Base-by-base conservation (phyloP, 2,329 filamentous ascomycete genomes). In the Laburnicola sp. region DNA sequence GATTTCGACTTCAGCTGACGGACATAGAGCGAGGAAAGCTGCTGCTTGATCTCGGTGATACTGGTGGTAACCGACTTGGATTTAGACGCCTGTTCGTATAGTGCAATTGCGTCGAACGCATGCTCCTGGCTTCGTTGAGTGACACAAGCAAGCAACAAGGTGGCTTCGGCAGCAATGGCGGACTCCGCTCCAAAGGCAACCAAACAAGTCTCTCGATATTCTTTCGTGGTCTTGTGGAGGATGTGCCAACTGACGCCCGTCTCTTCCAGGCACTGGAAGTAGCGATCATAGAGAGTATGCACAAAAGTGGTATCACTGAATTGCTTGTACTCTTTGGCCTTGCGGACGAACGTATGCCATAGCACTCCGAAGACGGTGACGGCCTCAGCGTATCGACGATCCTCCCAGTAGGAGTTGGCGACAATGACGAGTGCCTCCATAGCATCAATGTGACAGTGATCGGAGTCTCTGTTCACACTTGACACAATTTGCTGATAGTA, bases 401-500 rank as follows among this genome's bases (percentile, higher is more conserved):
- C 75, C 50, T 78, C 72, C 66, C 76, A 77, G 60, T 79, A 78
- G 8, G 75, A 73, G 41, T 72, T 73, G 7, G 70, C 70, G 1
- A 78, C 73, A 30, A 75, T 68, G 22, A 74, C 59, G 21, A 74
- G 69, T 7, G 77, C 76, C 40, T 74, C 72, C 26, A 76, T 59
- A 0, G 75, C 72, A 50, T 73, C 65, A 21, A 69, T 65, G 54
- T 76, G 70, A 41, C 74, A 70, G 0, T 70, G 56, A 16, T 72
- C 64, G 5, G 66, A 67, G 36, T 75, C 70, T 48, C 73, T 73
- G 56, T 73, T 77, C 22, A 77, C 59, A 1, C 65, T 74, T 1
- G 68, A 71, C 10, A 78, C 73, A 38, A 80, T 78, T 43, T 76
- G 72, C 47, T 76, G 72, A 58, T 80, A 78, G 52, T 77, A 76